These are phyloP conservation scores for Ophiostoma pallidulum DNA, from an alignment of 2,329 filamentous ascomycete species.

Conservation along the genomic window DNA sequence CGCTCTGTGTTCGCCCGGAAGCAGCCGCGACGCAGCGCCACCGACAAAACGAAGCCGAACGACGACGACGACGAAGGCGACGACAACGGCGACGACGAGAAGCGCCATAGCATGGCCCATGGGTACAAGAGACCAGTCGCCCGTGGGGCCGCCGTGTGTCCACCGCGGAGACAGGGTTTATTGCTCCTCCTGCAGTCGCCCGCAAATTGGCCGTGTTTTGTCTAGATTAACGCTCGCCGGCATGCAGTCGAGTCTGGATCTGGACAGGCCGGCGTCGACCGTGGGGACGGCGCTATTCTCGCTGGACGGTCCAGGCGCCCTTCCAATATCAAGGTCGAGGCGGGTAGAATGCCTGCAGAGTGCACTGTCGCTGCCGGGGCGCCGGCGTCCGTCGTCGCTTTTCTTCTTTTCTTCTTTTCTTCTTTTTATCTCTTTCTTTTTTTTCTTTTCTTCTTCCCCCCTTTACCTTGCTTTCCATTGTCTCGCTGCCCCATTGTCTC, in stretches of 20 bases:
- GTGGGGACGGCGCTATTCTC: no score
- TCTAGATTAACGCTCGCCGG: background rate
- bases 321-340: background rate
- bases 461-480: no score
- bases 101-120: background rate
- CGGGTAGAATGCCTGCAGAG: background rate
- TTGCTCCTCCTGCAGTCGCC: conserved; percentile 4
- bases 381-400: no score
- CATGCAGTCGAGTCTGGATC: background rate
- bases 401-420: no score
- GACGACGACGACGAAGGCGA: background rate
- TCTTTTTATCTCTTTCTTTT: no score
- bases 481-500: background rate
- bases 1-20: background rate
- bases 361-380: background rate
- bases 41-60: background rate
- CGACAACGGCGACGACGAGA: background rate
- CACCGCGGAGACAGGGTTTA: conserved; percentile 2
- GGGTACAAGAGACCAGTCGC: background rate
- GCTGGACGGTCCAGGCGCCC: no score
- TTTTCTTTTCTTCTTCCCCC: no score
- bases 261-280: no score
- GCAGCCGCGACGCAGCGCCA: background rate
- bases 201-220: conserved; percentile 6
- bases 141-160: no score